Evolutionary conservation across 2,329 filamentous ascomycete genomes (phyloP).

Genomic region (Talaromyces sp.): DNA sequence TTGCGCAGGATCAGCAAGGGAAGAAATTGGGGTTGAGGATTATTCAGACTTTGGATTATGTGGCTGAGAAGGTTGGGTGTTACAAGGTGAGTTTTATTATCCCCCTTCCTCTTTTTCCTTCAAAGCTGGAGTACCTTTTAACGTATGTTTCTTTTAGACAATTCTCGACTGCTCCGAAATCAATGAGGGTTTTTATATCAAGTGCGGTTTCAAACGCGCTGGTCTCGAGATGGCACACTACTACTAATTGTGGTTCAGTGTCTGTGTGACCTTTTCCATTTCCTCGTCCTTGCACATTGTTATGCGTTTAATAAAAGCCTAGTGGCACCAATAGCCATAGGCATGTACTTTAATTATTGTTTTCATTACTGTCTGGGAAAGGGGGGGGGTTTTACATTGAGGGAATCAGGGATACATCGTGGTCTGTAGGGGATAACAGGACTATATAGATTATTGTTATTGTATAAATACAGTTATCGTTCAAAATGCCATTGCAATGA

Average conservation of each 20-base stretch:
- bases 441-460: not conserved
- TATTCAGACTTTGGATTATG: conserved; percentile 86
- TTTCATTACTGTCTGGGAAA: not conserved
- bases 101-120: not conserved
- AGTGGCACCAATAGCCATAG: not conserved
- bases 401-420: not conserved
- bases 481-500: not conserved
- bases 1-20: conserved; percentile 90
- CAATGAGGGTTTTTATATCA: conserved; percentile 97
- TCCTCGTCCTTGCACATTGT: not conserved
- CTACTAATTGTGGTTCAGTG: conserved; percentile 48
- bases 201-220: conserved; percentile 89
- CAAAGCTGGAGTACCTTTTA: not conserved
- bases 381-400: not conserved
- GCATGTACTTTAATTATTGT: not conserved
- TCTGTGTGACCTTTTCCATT: not conserved
- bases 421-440: not conserved
- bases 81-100: conserved; percentile 71
- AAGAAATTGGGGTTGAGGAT: conserved; percentile 92
- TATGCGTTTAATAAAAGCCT: too few relatives aligned
- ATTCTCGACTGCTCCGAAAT: conserved; percentile 95
- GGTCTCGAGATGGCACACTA: conserved; percentile 97
- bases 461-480: not conserved
- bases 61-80: conserved; percentile 83
- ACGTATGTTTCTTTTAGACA: conserved; percentile 50